Evolutionary conservation across 148 eudicot genomes (phyloP).

Genomic region (Vaccinium myrtillus): DNA sequence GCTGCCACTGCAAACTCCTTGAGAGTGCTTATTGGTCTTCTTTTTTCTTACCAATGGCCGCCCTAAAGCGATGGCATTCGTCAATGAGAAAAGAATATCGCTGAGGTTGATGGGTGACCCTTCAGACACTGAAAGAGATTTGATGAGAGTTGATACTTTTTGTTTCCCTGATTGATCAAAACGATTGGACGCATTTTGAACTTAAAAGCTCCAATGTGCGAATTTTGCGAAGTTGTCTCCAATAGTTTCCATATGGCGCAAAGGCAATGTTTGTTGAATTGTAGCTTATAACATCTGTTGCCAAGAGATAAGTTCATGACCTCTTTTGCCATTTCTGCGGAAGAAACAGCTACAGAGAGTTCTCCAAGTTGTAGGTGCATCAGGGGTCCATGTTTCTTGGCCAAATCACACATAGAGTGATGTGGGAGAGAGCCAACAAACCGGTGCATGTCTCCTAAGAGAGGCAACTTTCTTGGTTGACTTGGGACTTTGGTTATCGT

Average conservation of each 20-base stretch:
- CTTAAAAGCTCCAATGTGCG: neutral
- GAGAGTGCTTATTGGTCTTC: slow-evolving; percentile 17
- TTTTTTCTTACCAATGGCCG: slow-evolving; percentile 25
- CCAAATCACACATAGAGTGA: slow-evolving; percentile 3
- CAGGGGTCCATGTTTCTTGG: slow-evolving; percentile 29
- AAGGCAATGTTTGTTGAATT: neutral
- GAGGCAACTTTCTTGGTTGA: slow-evolving; percentile 31
- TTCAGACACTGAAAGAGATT: neutral
- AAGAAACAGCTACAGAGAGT: neutral
- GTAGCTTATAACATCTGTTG: neutral
- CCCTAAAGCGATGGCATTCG: slow-evolving; percentile 15
- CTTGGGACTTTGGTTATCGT: neutral
- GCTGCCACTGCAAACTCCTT: slow-evolving; percentile 1
- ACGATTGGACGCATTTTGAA: neutral
- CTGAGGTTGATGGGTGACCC: neutral
- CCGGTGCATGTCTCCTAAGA: slow-evolving; percentile 19
- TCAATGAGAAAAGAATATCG: neutral
- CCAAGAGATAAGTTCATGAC: neutral
- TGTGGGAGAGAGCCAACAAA: slow-evolving; percentile 29
- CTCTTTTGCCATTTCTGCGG: neutral
- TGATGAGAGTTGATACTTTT: neutral
- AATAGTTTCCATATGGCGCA: neutral
- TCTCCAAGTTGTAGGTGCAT: slow-evolving; percentile 35
- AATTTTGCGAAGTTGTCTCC: neutral
- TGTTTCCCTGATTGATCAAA: slow-evolving; percentile 7